phyloP scores from a whole-genome alignment of 176 grass and related monocot species.

The Areca catechu region DNA sequence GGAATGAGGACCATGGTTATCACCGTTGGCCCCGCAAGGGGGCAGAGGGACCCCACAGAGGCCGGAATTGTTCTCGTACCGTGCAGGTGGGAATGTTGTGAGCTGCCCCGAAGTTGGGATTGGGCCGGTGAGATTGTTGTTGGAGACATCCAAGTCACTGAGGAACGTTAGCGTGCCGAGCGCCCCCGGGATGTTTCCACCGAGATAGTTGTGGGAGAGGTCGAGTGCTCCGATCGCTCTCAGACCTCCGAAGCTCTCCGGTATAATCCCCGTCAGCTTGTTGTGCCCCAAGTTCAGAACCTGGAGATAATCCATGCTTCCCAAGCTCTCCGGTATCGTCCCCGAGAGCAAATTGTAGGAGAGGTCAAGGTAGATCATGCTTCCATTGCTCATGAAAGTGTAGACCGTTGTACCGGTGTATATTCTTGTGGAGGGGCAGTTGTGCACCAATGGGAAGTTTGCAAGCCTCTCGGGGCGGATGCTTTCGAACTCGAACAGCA shows the following conservation, averaged over 20 bases:
- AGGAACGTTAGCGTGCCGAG: conserved; percentile 40
- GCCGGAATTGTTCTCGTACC: conserved; percentile 70
- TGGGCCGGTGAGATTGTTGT: conserved; percentile 67
- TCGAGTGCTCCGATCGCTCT: conserved; percentile 51
- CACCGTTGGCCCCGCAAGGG: conserved; percentile 28
- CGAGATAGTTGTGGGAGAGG: conserved; percentile 75
- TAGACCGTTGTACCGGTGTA: conserved; percentile 73
- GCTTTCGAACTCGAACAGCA: conserved; percentile 90
- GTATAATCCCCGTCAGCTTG: conserved; percentile 49
- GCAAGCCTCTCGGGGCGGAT: conserved; percentile 68
- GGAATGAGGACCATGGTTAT: neutral
- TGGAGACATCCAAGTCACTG: conserved; percentile 83
- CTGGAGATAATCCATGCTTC: conserved; percentile 62
- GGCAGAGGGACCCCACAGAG: conserved; percentile 81
- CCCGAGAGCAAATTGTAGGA: conserved; percentile 76
- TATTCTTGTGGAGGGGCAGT: conserved; percentile 69
- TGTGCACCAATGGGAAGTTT: conserved; percentile 43
- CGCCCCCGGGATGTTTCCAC: conserved; percentile 48
- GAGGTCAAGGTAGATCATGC: conserved; percentile 96
- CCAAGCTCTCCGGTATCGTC: conserved; percentile 40
- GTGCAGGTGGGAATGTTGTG: conserved; percentile 45
- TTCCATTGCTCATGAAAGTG: conserved; percentile 46
- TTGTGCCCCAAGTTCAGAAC: conserved; percentile 92
- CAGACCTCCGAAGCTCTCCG: conserved; percentile 42
- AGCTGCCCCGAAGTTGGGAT: conserved; percentile 77